Conservation (phyloP, 306 rosid genomes). For the Acacia crassicarpa region DNA sequence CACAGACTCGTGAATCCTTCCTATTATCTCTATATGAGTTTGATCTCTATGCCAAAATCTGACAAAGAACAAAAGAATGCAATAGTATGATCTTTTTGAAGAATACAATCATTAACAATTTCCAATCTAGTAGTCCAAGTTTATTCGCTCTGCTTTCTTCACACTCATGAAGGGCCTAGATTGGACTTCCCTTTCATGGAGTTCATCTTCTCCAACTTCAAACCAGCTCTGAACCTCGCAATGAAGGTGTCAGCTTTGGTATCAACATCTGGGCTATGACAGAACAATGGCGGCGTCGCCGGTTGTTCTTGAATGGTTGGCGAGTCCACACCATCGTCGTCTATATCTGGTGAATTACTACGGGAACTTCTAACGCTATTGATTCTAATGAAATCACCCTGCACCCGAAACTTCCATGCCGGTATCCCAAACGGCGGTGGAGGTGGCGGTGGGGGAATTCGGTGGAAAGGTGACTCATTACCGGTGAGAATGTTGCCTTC, state of each 20-base stretch:
- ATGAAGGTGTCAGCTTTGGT: slow-evolving; percentile 82
- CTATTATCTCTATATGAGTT: slow-evolving; percentile 24
- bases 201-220: slow-evolving; percentile 73
- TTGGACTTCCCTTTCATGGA: slow-evolving; percentile 61
- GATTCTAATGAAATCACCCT: slow-evolving; percentile 73
- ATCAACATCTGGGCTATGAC: slow-evolving; percentile 78
- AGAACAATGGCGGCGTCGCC: slow-evolving; percentile 38
- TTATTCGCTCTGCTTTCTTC: slow-evolving; percentile 9
- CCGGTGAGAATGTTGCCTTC: slow-evolving; percentile 40
- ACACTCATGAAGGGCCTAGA: slow-evolving; percentile 39
- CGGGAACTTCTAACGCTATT: slow-evolving; percentile 64
- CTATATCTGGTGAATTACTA: slow-evolving; percentile 59
- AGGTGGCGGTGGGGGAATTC: slow-evolving; percentile 72
- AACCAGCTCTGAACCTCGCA: slow-evolving; percentile 66
- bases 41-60: slow-evolving; percentile 16
- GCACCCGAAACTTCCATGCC: slow-evolving; percentile 50
- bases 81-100: background rate
- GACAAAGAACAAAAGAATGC: slow-evolving; percentile 21
- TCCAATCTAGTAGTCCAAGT: slow-evolving; percentile 26
- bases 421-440: slow-evolving; percentile 65
- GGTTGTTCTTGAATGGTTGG: slow-evolving; percentile 40
- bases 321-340: slow-evolving; percentile 49
- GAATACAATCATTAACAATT: background rate
- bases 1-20: slow-evolving; percentile 15
- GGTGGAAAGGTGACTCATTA: slow-evolving; percentile 54